Conservation (phyloP, 2,329 filamentous ascomycete genomes). For the Trichoderma asperellum region DNA sequence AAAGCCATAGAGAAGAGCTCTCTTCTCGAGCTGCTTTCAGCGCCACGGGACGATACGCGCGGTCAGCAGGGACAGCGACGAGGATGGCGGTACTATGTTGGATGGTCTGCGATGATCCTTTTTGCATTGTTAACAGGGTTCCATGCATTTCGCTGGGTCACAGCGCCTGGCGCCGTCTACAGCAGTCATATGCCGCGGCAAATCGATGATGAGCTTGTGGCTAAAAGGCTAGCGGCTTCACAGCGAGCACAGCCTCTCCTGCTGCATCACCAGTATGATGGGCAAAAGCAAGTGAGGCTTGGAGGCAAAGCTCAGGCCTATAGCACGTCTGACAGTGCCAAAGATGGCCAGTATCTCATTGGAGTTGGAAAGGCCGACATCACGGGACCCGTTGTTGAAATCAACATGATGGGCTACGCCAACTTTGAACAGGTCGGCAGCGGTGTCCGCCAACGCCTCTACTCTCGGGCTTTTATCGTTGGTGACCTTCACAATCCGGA, state of each 20-base stretch:
- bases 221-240: conserved; percentile 7
- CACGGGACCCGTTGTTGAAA: conserved; percentile 77
- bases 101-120: conserved; percentile 18
- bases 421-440: conserved; percentile 77
- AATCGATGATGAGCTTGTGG: conserved; percentile 7
- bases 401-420: conserved; percentile 90
- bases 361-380: conserved; percentile 60
- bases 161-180: conserved; percentile 23
- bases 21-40: not conserved
- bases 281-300: not conserved
- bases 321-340: not conserved
- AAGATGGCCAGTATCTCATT: conserved; percentile 47
- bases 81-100: not conserved
- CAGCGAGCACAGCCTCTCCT: not conserved
- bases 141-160: conserved; percentile 29
- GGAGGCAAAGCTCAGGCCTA: conserved; percentile 17
- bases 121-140: conserved; percentile 28
- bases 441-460: conserved; percentile 81
- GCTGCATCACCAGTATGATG: not conserved
- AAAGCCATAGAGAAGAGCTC: not conserved
- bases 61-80: conserved; percentile 1
- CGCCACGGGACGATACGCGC: not conserved
- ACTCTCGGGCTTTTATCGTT: conserved; percentile 85
- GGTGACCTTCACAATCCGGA: conserved; percentile 66
- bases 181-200: not conserved